Base-by-base conservation (phyloP, 1,139 yeast species). In the Pichia norvegensis region DNA sequence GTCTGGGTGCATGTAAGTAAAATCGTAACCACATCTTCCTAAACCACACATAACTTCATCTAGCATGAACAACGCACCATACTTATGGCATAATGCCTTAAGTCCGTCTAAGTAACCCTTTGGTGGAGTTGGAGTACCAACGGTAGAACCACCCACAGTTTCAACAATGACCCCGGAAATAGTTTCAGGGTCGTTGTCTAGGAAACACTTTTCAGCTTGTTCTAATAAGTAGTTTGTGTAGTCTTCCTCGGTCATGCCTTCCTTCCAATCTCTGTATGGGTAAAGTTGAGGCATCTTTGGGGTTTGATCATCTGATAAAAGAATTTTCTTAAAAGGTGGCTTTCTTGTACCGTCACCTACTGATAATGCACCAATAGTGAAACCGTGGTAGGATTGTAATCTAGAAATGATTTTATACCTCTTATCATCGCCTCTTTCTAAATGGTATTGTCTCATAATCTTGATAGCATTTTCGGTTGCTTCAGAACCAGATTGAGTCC, bases 21-120 rank as follows among this genome's bases (percentile, higher is more conserved):
- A 56, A 20, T 58, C 56, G 42, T 58, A 57, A 47, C 77, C 77
- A 57, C 68, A 65, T 60, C 84, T 69, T 41, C 82, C 83, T 45
- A 79, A 69, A 44, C 84, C 84, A 61, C 82, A 78, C 83, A 78
- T 78, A 41, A 78, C 81, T 63, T 79, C 84, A 58, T 79, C 84
- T 48, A 77, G 64, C 65, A 74, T 70, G 61, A 79, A 67, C 45
- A 79, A 58, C 37, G 77, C 72, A 52, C 79, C 83, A 53, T 78
- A 76, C 60, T 78, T 79, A 64, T 73, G 72, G 58, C 81, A 74
- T 35, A 79, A 58, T 36, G 66, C 71, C 53, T 78, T 67, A 33
- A 73, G 61, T 14, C 81, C 83, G 46, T 72, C 71, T 53, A 78
- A 64, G 60, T 79, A 78, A 22, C 80, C 79, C 52, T 76, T 73